Evolutionary conservation across 257 asterid genomes (phyloP).

Genomic region (Solanum pennellii): DNA sequence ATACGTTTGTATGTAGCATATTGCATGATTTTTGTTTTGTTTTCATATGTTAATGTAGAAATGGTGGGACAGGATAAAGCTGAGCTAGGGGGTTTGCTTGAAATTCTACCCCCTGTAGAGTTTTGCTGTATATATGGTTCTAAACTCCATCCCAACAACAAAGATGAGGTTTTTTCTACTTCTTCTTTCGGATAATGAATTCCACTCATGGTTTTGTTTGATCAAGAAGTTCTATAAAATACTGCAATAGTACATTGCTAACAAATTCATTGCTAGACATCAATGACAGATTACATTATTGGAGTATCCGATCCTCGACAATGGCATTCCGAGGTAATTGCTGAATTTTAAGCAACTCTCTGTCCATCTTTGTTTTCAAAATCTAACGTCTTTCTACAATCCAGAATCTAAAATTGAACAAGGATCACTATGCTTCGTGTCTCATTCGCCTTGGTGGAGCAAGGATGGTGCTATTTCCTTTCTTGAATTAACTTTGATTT

Average conservation of each 20-base stretch:
- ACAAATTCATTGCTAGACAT: constrained; percentile 22
- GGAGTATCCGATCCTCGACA: constrained; percentile 78
- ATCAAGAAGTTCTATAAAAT: not conserved
- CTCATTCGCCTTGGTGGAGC: constrained; percentile 74
- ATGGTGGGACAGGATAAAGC: constrained; percentile 26
- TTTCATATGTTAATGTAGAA: not conserved
- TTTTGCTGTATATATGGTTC: constrained; percentile 82
- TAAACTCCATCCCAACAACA: constrained; percentile 72
- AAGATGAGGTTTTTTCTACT: constrained; percentile 37
- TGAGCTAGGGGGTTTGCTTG: constrained; percentile 34
- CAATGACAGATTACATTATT: constrained; percentile 80
- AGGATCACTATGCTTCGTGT: constrained; percentile 78
- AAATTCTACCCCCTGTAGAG: constrained; percentile 69
- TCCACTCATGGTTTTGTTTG: not conserved
- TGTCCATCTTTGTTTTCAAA: not conserved
- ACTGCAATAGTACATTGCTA: not conserved
- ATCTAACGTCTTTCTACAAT: constrained; percentile 11
- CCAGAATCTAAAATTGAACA: constrained; percentile 62
- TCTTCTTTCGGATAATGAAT: not conserved
- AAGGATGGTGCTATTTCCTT: constrained; percentile 41
- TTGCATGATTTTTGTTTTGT: not conserved
- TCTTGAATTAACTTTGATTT: constrained; percentile 1
- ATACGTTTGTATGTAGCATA: not conserved
- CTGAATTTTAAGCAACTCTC: constrained; percentile 4
- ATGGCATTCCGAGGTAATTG: constrained; percentile 76